A percentile compares a stretch with the other conserved stretches of the same genome.
Conservation (phyloP, 768 basidiomycete genomes). For the Tulasnella sp. region DNA sequence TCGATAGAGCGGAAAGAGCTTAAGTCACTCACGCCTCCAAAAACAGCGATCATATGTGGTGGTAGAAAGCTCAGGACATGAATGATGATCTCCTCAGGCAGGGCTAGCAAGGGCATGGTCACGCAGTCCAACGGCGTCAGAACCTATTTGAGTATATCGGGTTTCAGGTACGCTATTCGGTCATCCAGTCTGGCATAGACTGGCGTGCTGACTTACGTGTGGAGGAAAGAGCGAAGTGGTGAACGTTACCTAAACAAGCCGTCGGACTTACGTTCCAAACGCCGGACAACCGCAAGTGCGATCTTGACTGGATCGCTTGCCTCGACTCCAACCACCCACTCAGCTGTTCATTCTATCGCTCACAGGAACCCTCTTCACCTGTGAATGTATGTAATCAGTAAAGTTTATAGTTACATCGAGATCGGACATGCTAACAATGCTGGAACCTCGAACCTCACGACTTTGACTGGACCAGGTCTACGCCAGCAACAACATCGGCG, state of each 20-base stretch:
- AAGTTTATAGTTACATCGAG: neutral
- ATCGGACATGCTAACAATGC: neutral
- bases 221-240: neutral
- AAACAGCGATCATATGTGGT: neutral
- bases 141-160: neutral
- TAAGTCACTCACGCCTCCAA: neutral
- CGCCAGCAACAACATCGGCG: conserved; percentile 19
- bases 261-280: conserved; percentile 2
- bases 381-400: conserved; percentile 16
- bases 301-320: conserved; percentile 11
- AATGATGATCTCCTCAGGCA: neutral
- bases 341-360: conserved; percentile 5
- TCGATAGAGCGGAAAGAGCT: neutral
- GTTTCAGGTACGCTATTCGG: neutral
- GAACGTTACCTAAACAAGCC: neutral
- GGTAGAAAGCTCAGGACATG: neutral
- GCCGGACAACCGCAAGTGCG: conserved; percentile 3
- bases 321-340: neutral
- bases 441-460: neutral
- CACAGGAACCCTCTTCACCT: conserved; percentile 26
- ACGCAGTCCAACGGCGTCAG: neutral
- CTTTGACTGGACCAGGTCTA: conserved; percentile 18
- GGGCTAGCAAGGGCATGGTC: neutral
- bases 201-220: neutral
- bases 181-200: neutral